Conservation (phyloP, 306 rosid species). For the Prunus armeniaca region DNA sequence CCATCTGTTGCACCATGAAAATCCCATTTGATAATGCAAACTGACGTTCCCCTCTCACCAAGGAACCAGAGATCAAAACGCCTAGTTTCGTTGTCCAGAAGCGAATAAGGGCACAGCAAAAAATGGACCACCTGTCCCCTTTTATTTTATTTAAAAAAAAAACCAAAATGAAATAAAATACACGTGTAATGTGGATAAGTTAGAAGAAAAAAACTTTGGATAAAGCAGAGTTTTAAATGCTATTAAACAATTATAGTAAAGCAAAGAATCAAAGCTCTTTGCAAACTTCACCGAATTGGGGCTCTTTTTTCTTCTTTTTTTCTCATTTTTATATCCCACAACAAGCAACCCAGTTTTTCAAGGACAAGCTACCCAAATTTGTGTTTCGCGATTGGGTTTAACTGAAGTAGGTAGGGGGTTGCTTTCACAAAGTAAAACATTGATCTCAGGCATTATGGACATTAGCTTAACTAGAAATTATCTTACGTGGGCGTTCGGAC, state of each 20-base stretch:
- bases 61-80: neutral
- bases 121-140: neutral
- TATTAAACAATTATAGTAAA: neutral
- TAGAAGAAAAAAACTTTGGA: neutral
- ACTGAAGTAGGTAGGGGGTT: constrained; percentile 24
- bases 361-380: neutral
- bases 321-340: too few species aligned
- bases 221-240: neutral
- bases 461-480: neutral
- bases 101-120: neutral
- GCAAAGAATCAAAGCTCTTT: neutral
- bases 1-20: neutral
- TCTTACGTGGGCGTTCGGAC: accelerated
- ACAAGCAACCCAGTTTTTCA: neutral
- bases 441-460: neutral
- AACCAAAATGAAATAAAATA: too few species aligned
- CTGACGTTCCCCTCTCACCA: neutral
- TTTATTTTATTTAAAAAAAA: neutral
- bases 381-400: neutral
- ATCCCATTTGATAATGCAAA: neutral
- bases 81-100: neutral
- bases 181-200: neutral
- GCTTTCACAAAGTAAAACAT: constrained; percentile 24
- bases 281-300: neutral
- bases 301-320: too few species aligned